These are phyloP conservation scores for Drechslerella coelobrocha DNA, from an alignment of 2,329 filamentous ascomycete genomes.

Conservation along the genomic window DNA sequence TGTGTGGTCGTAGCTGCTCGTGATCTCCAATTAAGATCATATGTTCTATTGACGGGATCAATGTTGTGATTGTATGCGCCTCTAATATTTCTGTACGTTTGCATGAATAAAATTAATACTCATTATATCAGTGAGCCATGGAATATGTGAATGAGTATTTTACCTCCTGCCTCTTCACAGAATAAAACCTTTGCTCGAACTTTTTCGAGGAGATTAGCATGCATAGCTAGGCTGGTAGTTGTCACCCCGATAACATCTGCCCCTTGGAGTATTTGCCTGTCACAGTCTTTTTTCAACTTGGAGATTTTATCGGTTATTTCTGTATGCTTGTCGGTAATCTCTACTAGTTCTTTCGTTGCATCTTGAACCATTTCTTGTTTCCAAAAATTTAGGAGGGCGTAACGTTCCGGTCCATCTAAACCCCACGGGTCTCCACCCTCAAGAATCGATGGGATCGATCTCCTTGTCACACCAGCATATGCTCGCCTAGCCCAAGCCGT, in stretches of 20 bases:
- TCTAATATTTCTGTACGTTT: conserved; percentile 67
- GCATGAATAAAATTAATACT: no score
- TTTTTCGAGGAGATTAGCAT: conserved; percentile 62
- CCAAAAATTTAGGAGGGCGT: conserved; percentile 24
- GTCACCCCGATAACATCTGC: conserved; percentile 66
- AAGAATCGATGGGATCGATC: conserved; percentile 5
- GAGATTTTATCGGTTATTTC: conserved; percentile 21
- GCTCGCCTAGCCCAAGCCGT: conserved; percentile 13
- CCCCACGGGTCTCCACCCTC: conserved; percentile 20
- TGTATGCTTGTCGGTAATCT: conserved; percentile 17
- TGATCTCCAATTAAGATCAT: conserved; percentile 72
- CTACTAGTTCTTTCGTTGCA: conserved; percentile 12
- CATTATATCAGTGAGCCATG: no score
- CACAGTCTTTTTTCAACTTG: conserved; percentile 31
- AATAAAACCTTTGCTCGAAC: conserved; percentile 66
- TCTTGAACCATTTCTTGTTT: conserved; percentile 24
- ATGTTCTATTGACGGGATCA: conserved; percentile 69
- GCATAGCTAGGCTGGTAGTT: conserved; percentile 66
- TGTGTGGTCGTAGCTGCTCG: conserved; percentile 67
- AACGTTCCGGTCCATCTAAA: conserved; percentile 8
- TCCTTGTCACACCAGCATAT: background rate
- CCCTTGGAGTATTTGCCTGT: conserved; percentile 19
- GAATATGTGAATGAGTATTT: no score
- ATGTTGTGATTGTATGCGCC: conserved; percentile 66
- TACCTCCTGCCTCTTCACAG: conserved; percentile 69